Base-by-base conservation (phyloP, 2,329 filamentous ascomycete species). In the Coniochaeta sp. region DNA sequence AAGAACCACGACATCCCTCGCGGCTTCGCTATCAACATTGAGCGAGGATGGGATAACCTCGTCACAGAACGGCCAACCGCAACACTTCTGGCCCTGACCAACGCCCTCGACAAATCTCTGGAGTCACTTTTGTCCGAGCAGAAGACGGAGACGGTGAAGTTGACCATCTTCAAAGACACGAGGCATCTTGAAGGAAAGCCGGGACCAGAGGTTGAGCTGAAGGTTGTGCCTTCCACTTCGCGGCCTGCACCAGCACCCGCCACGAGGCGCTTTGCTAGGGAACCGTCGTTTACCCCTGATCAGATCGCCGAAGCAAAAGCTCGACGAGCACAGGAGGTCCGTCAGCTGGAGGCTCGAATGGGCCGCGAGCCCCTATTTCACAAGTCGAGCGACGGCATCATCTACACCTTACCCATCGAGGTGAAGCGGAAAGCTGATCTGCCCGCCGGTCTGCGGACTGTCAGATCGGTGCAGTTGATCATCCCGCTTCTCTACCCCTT, bases 341-440 rank as follows among this genome's bases (percentile, higher is more conserved):
- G 83, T 32, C 87, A 91, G 61, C 75, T 94, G 0, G 87, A 91
- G 68, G 79, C 87, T 26, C 81, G 89, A 28, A 83, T 94, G 74
- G 81, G 85, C 14, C 77, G 85, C 57, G 64, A 86, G 48, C 75
- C 82, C 1, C 67, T 81, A 31, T 94, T 87, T 62, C 78, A 82
- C 27, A 87, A 85, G 56, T 85, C 83, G 1, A 71, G 77, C 27
- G 86, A 91, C 65, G 87, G 86, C 1, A 74, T 85, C 53, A 77
- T 82, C 14, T 92, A 86, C 63, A 85, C 80, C 2, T 64, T 92
- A 12, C 86, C 87, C 0, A 68, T 94, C 3, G 82, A 88, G 56
- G 84, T 86, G 1, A 77, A 76, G 52, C 80, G 81, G 52, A 75
- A 76, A 50, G 65, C 68, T 7, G 78, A 82, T 40, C 75, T 92